These are phyloP conservation scores for Hemileccinum rubropunctum DNA, from an alignment of 768 basidiomycete genomes.

Conservation along the genomic window DNA sequence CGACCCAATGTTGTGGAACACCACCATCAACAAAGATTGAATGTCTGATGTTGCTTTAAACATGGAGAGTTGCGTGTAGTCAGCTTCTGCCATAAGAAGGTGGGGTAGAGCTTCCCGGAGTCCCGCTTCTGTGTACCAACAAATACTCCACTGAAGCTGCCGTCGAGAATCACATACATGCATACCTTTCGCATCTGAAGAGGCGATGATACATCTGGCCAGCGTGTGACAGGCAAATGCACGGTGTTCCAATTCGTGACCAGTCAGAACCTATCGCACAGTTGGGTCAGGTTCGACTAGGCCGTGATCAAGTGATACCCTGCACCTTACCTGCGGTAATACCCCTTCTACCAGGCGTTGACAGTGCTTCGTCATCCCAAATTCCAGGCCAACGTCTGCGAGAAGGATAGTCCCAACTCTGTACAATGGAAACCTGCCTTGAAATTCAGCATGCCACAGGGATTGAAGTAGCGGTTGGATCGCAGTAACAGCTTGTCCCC, in stretches of 20 bases:
- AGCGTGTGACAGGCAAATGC: conserved; percentile 72
- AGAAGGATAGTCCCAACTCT: conserved; percentile 68
- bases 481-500: conserved; percentile 57
- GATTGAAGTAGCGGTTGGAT: conserved; percentile 68
- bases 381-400: conserved; percentile 76
- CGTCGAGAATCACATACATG: background rate
- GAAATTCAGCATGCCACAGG: conserved; percentile 79
- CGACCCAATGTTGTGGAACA: conserved; percentile 69
- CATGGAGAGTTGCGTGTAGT: conserved; percentile 60
- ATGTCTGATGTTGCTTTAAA: conserved; percentile 60
- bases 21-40: conserved; percentile 66
- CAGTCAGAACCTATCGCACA: conserved; percentile 57
- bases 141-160: conserved; percentile 14
- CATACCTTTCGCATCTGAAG: conserved; percentile 47
- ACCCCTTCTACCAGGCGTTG: conserved; percentile 69
- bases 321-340: conserved; percentile 65
- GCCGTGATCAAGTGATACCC: conserved; percentile 6
- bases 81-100: conserved; percentile 61
- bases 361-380: conserved; percentile 68
- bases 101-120: conserved; percentile 59
- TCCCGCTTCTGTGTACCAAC: conserved; percentile 24
- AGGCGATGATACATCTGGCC: conserved; percentile 71
- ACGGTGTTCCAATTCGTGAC: conserved; percentile 72
- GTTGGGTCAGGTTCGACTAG: background rate
- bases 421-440: conserved; percentile 64